Conservation (phyloP, 257 asterid genomes). For the Verbascum thapsus region DNA sequence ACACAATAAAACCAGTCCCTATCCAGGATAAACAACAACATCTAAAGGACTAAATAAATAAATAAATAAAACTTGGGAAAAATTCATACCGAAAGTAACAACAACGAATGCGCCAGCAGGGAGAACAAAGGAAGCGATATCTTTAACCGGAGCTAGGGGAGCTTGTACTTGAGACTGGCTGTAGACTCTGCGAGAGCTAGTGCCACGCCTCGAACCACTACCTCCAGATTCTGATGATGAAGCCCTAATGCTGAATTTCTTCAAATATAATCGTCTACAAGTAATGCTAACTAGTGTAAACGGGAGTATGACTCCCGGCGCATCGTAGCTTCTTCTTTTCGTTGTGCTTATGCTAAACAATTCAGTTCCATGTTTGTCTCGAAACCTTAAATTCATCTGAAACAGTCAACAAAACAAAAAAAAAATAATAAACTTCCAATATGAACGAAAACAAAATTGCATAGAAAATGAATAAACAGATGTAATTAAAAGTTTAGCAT, state of each 20-base stretch:
- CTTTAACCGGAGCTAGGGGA: conserved; percentile 48
- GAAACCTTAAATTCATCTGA: conserved; percentile 44
- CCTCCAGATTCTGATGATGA: conserved; percentile 44
- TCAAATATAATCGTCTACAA: conserved; percentile 37
- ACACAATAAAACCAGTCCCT: conserved; percentile 15
- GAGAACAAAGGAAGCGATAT: conserved; percentile 53
- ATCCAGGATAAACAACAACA: conserved; percentile 22
- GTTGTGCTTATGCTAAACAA: conserved; percentile 26
- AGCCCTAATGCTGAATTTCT: conserved; percentile 42
- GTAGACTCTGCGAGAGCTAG: conserved; percentile 61
- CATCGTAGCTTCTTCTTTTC: conserved; percentile 31
- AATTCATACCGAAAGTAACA: conserved; percentile 71
- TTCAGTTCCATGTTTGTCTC: conserved; percentile 27
- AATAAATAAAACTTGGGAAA: conserved; percentile 7
- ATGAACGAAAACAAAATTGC: not conserved
- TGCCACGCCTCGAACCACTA: conserved; percentile 48
- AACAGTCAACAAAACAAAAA: not conserved
- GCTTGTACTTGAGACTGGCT: conserved; percentile 65
- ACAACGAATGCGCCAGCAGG: conserved; percentile 80
- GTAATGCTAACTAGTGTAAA: conserved; percentile 32
- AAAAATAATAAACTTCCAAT: not conserved
- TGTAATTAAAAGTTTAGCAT: not conserved
- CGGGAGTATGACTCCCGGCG: conserved; percentile 37
- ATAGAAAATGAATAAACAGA: not conserved
- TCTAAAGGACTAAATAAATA: not conserved